These are phyloP conservation scores for Hypoxylon sp. DNA, from an alignment of 2,329 filamentous ascomycete genomes.

Conservation along the genomic window DNA sequence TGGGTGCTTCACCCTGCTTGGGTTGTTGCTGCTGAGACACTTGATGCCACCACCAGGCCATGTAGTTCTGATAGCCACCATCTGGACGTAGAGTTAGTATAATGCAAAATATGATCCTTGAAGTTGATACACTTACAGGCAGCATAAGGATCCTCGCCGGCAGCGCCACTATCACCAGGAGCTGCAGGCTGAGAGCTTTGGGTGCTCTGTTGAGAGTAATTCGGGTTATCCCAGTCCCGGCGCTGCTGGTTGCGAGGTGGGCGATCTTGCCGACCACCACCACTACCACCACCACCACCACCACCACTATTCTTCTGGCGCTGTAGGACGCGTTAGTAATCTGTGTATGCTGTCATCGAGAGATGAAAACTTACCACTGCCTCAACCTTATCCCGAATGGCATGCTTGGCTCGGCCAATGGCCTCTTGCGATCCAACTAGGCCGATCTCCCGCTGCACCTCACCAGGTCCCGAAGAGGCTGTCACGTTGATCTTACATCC, in stretches of 20 bases:
- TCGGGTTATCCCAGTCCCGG: slow-evolving; percentile 64
- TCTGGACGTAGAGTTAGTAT: slow-evolving; percentile 56
- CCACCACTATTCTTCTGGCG: slow-evolving; percentile 63
- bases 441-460: slow-evolving; percentile 85
- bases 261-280: slow-evolving; percentile 55
- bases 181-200: slow-evolving; percentile 53
- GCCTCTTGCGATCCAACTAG: slow-evolving; percentile 80
- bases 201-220: slow-evolving; percentile 58
- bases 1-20: slow-evolving; percentile 48
- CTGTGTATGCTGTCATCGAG: neutral
- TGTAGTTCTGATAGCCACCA: slow-evolving; percentile 82
- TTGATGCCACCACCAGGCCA: slow-evolving; percentile 83
- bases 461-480: slow-evolving; percentile 77
- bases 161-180: slow-evolving; percentile 48
- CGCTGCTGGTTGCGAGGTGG: slow-evolving; percentile 47
- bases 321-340: slow-evolving; percentile 50
- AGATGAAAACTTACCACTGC: slow-evolving; percentile 72
- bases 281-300: slow-evolving; percentile 55
- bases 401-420: slow-evolving; percentile 81
- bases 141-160: slow-evolving; percentile 79
- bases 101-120: too few relatives aligned
- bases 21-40: slow-evolving; percentile 60
- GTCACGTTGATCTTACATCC: slow-evolving; percentile 96
- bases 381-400: slow-evolving; percentile 92
- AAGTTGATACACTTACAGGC: slow-evolving; percentile 69